phyloP scores from a whole-genome alignment of 2,329 filamentous ascomycete species.

The Trichoderma sp. region DNA sequence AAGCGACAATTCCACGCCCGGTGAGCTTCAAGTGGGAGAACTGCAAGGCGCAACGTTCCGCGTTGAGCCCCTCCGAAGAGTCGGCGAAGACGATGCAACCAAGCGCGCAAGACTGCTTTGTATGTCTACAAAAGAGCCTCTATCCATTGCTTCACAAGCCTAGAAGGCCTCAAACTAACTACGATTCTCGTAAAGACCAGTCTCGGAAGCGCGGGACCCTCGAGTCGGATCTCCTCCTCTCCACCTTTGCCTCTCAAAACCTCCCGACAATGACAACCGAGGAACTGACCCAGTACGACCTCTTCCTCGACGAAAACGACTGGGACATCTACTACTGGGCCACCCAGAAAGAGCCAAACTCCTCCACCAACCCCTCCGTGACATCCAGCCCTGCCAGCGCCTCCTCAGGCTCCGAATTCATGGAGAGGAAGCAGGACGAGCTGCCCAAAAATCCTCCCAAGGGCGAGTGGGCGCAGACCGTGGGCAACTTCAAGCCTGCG shows the following conservation, averaged over 20 bases:
- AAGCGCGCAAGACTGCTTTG: slow-evolving; percentile 82
- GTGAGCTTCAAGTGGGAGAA: slow-evolving; percentile 79
- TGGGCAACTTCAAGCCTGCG: slow-evolving; percentile 90
- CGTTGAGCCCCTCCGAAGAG: slow-evolving; percentile 83
- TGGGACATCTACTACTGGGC: slow-evolving; percentile 99
- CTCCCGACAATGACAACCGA: slow-evolving; percentile 70
- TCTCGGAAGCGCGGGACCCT: slow-evolving; percentile 94
- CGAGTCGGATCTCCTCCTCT: slow-evolving; percentile 93
- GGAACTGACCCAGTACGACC: slow-evolving; percentile 83
- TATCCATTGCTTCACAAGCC: slow-evolving; percentile 7
- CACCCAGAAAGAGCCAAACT: slow-evolving; percentile 70
- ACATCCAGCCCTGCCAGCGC: slow-evolving; percentile 34
- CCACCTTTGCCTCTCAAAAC: slow-evolving; percentile 85
- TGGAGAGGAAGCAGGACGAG: slow-evolving; percentile 31
- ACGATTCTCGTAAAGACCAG: slow-evolving; percentile 66
- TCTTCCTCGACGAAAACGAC: slow-evolving; percentile 97
- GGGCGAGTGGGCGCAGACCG: slow-evolving; percentile 96
- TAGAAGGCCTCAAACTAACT: not conserved
- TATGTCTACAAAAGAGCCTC: slow-evolving; percentile 40
- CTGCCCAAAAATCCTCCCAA: slow-evolving; percentile 40
- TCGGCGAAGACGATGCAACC: slow-evolving; percentile 80
- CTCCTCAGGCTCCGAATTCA: slow-evolving; percentile 24
- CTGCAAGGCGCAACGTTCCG: slow-evolving; percentile 83
- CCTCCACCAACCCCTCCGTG: slow-evolving; percentile 43
- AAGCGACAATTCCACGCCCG: not conserved